These are phyloP conservation scores for Ramularia collo-cygni DNA, from an alignment of 2,329 filamentous ascomycete genomes.

Conservation along the genomic window DNA sequence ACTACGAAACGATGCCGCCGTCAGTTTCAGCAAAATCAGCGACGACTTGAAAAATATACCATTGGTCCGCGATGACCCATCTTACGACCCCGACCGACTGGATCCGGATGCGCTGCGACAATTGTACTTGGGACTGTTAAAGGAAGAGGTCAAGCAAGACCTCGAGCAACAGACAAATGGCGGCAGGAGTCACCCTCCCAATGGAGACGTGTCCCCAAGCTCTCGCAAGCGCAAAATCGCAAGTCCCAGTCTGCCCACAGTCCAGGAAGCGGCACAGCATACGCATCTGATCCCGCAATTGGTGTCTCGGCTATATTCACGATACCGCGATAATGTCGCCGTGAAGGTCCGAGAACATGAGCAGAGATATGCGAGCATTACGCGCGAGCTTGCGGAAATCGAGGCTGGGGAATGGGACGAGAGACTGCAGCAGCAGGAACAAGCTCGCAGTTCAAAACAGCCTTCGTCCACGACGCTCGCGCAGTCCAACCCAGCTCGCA, in stretches of 20 bases:
- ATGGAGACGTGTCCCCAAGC: slow-evolving; percentile 43
- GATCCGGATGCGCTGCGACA: slow-evolving; percentile 70
- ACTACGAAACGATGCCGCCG: slow-evolving; percentile 57
- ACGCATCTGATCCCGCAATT: slow-evolving; percentile 62
- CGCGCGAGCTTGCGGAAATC: slow-evolving; percentile 60
- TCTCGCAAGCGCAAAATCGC: slow-evolving; percentile 70
- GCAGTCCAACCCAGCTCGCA: slow-evolving; percentile 11
- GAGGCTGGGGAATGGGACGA: slow-evolving; percentile 54
- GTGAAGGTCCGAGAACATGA: slow-evolving; percentile 69
- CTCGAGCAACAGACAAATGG: slow-evolving; percentile 25
- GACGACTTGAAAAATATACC: slow-evolving; percentile 66
- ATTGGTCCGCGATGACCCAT: slow-evolving; percentile 61
- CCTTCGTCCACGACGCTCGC: slow-evolving; percentile 20
- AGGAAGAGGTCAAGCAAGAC: slow-evolving; percentile 57
- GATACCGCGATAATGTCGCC: slow-evolving; percentile 65
- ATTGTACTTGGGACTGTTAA: slow-evolving; percentile 68
- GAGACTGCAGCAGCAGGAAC: slow-evolving; percentile 22
- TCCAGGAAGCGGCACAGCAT: slow-evolving; percentile 61
- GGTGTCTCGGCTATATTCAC: slow-evolving; percentile 65
- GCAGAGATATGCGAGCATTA: slow-evolving; percentile 52
- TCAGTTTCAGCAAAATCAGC: slow-evolving; percentile 65
- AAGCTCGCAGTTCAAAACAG: slow-evolving; percentile 19
- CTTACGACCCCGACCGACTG: slow-evolving; percentile 68
- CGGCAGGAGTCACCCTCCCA: slow-evolving; percentile 23
- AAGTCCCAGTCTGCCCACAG: slow-evolving; percentile 55